Percentiles rank a stretch among this genome's conserved stretches.
These are phyloP conservation scores for Cyberlindnera americana DNA, from an alignment of 805 yeast species.

Conservation along the genomic window DNA sequence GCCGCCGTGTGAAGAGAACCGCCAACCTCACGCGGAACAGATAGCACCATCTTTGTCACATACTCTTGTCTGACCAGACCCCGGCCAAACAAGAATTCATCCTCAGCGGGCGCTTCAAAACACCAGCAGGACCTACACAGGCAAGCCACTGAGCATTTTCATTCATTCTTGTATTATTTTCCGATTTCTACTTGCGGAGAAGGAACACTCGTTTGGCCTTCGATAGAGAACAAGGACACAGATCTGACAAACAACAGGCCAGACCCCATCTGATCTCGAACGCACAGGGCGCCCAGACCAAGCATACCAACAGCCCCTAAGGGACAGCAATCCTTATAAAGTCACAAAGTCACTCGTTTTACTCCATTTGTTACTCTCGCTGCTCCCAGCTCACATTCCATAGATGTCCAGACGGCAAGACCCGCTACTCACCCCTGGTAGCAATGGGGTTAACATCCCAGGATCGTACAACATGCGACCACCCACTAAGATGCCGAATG, in stretches of 20 bases:
- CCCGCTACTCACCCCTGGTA: conserved; percentile 2
- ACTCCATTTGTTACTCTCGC: background rate
- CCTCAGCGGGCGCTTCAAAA: background rate
- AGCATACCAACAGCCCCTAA: background rate
- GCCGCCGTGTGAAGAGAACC: background rate
- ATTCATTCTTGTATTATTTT: no score
- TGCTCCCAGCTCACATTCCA: background rate
- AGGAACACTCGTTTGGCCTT: background rate
- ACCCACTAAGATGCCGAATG: background rate
- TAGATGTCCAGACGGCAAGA: conserved; percentile 15
- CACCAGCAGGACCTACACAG: no score
- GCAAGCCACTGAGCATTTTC: background rate
- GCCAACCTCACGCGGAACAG: no score
- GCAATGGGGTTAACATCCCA: conserved; percentile 5
- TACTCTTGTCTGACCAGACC: conserved; percentile 1
- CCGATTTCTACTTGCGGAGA: background rate
- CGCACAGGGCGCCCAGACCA: background rate
- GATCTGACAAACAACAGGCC: no score
- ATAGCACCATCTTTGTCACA: background rate
- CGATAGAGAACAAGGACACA: no score
- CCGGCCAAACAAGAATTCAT: background rate
- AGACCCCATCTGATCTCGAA: background rate
- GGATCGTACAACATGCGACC: conserved; percentile 3
- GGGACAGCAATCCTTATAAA: background rate
- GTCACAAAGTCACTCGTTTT: background rate